A percentile compares a stretch with the other conserved stretches of the same genome.
These are phyloP conservation scores for Cynanchum wilfordii DNA, from an alignment of 257 asterid species.

Conservation along the genomic window DNA sequence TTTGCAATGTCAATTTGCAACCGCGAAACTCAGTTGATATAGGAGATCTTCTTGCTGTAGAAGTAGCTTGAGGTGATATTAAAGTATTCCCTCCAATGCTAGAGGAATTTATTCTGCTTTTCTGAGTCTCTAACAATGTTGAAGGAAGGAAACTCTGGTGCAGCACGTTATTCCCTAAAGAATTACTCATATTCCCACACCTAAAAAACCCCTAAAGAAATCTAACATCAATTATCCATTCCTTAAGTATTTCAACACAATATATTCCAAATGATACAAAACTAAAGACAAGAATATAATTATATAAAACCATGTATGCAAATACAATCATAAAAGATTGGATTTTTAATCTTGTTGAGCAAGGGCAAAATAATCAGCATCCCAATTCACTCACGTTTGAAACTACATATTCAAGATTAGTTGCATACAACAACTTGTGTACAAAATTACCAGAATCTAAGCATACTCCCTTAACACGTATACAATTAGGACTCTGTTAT, in stretches of 20 bases:
- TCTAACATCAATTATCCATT: neutral
- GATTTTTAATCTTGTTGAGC: neutral
- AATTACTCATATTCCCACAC: slow-evolving; percentile 50
- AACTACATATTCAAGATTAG: neutral
- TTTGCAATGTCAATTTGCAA: slow-evolving; percentile 37
- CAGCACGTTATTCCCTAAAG: slow-evolving; percentile 76
- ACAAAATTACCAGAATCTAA: neutral
- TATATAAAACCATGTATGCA: neutral
- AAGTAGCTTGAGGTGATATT: slow-evolving; percentile 59
- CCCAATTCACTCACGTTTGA: neutral
- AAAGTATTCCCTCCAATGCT: slow-evolving; percentile 62
- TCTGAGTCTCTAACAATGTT: slow-evolving; percentile 47
- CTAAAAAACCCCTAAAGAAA: neutral
- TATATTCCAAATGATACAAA: neutral
- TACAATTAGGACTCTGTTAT: neutral
- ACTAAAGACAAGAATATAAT: no score
- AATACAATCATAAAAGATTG: neutral
- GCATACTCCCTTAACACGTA: neutral
- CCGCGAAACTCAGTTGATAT: slow-evolving; percentile 59
- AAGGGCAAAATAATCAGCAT: neutral
- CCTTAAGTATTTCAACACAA: neutral
- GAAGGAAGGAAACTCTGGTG: slow-evolving; percentile 62
- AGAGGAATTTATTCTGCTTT: slow-evolving; percentile 55
- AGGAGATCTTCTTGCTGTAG: slow-evolving; percentile 40
- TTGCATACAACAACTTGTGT: neutral